Evolutionary conservation across 148 eudicot species (phyloP).

Genomic region (Heliosperma pusillum): DNA sequence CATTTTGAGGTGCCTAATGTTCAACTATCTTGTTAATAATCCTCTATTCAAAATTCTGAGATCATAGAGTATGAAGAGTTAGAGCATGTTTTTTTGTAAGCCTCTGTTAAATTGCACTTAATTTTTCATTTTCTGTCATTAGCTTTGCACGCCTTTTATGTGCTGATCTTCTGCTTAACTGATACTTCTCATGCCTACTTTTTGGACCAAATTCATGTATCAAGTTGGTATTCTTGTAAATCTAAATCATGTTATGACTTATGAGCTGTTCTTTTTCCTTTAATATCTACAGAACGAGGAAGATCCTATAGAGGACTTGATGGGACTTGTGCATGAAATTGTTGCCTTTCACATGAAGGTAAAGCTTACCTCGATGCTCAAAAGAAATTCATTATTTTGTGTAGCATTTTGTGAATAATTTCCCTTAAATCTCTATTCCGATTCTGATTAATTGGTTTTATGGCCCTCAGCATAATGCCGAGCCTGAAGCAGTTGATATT

Average conservation of each 20-base stretch:
- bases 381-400: neutral
- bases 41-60: neutral
- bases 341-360: constrained; percentile 95
- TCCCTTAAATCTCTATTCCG: neutral
- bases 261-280: neutral
- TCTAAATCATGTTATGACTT: neutral
- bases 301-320: constrained; percentile 57
- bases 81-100: too few species aligned
- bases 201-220: neutral
- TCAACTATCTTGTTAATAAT: too few species aligned
- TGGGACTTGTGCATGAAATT: constrained; percentile 77
- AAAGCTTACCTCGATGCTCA: constrained; percentile 4
- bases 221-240: neutral
- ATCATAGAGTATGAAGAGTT: neutral
- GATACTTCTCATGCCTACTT: neutral
- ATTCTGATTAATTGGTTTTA: constrained; percentile 8
- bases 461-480: constrained; percentile 90
- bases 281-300: constrained; percentile 57
- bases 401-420: neutral
- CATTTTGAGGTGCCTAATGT: neutral
- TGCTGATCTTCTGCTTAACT: neutral
- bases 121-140: neutral
- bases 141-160: neutral
- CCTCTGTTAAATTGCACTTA: too few species aligned
- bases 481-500: constrained; percentile 96